Percentiles rank a stretch among this genome's conserved stretches.
Evolutionary conservation across 495 filamentous ascomycete genomes (phyloP).

Genomic region (Jackrogersella minutella): DNA sequence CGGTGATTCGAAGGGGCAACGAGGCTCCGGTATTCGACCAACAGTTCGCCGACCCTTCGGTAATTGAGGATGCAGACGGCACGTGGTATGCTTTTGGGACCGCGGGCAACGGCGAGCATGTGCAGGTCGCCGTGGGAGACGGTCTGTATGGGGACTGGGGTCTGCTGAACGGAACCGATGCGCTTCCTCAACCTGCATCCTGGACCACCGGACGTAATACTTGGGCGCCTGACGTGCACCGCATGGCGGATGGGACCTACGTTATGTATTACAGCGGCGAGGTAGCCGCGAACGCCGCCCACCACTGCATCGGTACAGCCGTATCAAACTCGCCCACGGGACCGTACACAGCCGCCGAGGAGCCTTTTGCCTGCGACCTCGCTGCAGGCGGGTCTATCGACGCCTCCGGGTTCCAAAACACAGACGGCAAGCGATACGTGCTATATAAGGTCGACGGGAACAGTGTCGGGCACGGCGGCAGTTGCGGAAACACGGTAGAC

Average conservation of each 20-base stretch:
- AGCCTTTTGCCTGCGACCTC: conserved; percentile 60
- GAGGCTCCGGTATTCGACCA: conserved; percentile 22
- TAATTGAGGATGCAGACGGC: conserved; percentile 43
- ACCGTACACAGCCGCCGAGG: conserved; percentile 57
- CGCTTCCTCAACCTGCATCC: conserved; percentile 38
- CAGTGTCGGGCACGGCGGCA: conserved; percentile 62
- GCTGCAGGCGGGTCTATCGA: conserved; percentile 67
- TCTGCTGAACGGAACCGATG: conserved; percentile 39
- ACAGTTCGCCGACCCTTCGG: conserved; percentile 51
- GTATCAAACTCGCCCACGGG: conserved; percentile 52
- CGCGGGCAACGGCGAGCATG: conserved; percentile 40
- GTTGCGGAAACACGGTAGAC: conserved; percentile 62
- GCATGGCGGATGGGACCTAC: conserved; percentile 51
- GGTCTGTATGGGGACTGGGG: conserved; percentile 41
- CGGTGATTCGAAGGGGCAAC: conserved; percentile 22
- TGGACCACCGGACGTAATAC: conserved; percentile 47
- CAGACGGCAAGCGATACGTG: conserved; percentile 62
- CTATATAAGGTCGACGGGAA: conserved; percentile 72
- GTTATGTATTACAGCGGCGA: conserved; percentile 69
- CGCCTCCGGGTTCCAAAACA: conserved; percentile 60
- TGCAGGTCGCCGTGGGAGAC: conserved; percentile 47
- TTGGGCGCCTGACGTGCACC: conserved; percentile 62
- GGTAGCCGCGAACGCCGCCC: conserved; percentile 42
- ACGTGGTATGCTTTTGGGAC: conserved; percentile 53
- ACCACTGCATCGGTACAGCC: conserved; percentile 67